Conservation (phyloP, 225 moss, liverwort and hornwort species). For the Physcomitrium patens region DNA sequence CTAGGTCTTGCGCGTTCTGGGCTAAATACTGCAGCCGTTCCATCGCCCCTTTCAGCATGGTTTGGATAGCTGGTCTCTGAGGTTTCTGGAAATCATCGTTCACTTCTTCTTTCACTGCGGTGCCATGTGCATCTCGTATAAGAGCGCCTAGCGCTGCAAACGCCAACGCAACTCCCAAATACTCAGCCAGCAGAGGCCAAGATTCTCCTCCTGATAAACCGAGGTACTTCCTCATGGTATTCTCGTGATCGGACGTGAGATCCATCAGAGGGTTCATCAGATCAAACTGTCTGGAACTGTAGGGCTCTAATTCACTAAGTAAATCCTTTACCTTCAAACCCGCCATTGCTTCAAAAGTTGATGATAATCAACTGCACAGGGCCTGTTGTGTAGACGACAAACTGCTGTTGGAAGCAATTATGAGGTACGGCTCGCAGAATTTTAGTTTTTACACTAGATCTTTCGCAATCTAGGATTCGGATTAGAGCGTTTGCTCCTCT, state of each 20-base stretch:
- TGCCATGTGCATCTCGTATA: conserved; percentile 38
- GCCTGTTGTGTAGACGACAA: neutral
- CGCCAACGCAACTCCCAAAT: conserved; percentile 50
- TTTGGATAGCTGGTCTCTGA: conserved; percentile 37
- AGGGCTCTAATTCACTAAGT: conserved; percentile 36
- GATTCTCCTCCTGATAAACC: conserved; percentile 40
- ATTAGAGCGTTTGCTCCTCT: too few species aligned
- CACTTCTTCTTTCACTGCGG: conserved; percentile 24
- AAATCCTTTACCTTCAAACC: conserved; percentile 38
- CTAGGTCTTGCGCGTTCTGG: conserved; percentile 39
- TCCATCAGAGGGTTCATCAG: conserved; percentile 33
- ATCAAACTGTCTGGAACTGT: conserved; percentile 38
- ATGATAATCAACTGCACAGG: neutral
- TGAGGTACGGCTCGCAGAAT: neutral
- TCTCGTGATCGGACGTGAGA: conserved; percentile 40
- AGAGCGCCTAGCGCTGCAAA: conserved; percentile 53
- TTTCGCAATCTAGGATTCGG: too few species aligned
- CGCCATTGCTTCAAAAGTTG: conserved; percentile 26
- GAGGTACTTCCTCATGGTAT: conserved; percentile 45
- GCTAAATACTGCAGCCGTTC: conserved; percentile 43
- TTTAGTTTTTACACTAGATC: too few species aligned
- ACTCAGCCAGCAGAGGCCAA: conserved; percentile 46
- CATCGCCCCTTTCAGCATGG: conserved; percentile 48
- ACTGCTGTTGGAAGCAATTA: too few species aligned
- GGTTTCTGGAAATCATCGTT: conserved; percentile 18